These are phyloP conservation scores for Stropharia rugosoannulata DNA, from an alignment of 768 basidiomycete genomes.

Conservation along the genomic window DNA sequence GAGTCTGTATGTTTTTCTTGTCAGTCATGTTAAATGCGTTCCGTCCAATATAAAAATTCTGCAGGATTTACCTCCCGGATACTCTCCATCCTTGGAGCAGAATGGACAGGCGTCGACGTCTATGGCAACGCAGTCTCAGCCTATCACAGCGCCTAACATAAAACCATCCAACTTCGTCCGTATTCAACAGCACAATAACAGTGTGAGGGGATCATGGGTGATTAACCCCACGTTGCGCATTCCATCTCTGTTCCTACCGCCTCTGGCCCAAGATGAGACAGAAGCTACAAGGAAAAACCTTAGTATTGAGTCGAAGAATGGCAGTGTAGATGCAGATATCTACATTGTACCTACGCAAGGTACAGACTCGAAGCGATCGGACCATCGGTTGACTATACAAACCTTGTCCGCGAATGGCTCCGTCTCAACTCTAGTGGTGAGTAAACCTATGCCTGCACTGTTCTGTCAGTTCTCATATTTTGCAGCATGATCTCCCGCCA, in stretches of 20 bases:
- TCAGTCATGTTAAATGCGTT: too few species aligned
- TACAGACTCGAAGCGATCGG: background rate
- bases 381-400: slow-evolving; percentile 15
- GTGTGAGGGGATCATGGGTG: slow-evolving; percentile 37
- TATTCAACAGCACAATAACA: slow-evolving; percentile 24
- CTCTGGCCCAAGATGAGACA: slow-evolving; percentile 31
- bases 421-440: slow-evolving; percentile 13
- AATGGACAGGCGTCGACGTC: background rate
- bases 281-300: slow-evolving; percentile 41
- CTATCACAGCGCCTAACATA: slow-evolving; percentile 9
- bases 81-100: background rate
- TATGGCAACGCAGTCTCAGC: background rate
- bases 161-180: slow-evolving; percentile 34
- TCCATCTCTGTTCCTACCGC: slow-evolving; percentile 37
- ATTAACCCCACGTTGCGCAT: slow-evolving; percentile 42
- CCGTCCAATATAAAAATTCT: too few species aligned
- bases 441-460: background rate
- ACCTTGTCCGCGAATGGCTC: slow-evolving; percentile 23
- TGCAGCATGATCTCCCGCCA: slow-evolving; percentile 18
- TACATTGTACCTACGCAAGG: slow-evolving; percentile 26
- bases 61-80: background rate
- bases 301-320: slow-evolving; percentile 28
- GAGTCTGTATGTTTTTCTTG: too few species aligned
- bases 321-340: slow-evolving; percentile 37
- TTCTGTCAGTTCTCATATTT: background rate